Conservation (phyloP, 352 stramenopile genomes). For the Phytopythium delawarense region DNA sequence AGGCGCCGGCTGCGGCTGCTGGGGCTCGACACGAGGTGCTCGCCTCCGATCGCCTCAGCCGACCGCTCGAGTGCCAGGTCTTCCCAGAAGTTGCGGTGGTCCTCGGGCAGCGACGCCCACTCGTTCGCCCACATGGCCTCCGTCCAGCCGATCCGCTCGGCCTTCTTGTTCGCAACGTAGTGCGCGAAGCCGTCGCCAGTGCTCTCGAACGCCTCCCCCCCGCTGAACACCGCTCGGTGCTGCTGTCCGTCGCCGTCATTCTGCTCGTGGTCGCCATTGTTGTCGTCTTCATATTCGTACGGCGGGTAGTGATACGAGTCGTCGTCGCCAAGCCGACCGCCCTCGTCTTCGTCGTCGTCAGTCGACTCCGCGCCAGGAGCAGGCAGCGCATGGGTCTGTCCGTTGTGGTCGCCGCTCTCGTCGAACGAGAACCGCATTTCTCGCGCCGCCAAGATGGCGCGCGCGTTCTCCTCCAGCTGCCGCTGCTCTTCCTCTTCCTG, state of each 20-base stretch:
- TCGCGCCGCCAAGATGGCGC: conserved; percentile 12
- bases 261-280: neutral
- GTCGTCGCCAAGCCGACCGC: neutral
- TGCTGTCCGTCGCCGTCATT: neutral
- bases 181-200: conserved; percentile 18
- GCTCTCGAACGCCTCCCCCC: neutral
- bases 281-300: neutral
- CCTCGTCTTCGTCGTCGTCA: neutral
- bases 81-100: conserved; percentile 26
- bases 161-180: conserved; percentile 23
- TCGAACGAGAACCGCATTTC: conserved; percentile 2
- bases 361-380: neutral
- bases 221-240: neutral
- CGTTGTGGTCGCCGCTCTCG: conserved; percentile 2
- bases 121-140: conserved; percentile 19
- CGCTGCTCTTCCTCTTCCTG: conserved; percentile 12
- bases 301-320: neutral
- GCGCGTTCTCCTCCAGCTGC: conserved; percentile 23
- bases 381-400: neutral
- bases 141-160: conserved; percentile 21
- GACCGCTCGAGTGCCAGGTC: conserved; percentile 17
- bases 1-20: neutral
- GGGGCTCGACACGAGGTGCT: neutral
- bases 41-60: conserved; percentile 8
- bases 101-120: conserved; percentile 17